A percentile compares a stretch with the other conserved stretches of the same genome.
phyloP scores from a whole-genome alignment of 129 eudicot species.

The Centaurea solstitialis region DNA sequence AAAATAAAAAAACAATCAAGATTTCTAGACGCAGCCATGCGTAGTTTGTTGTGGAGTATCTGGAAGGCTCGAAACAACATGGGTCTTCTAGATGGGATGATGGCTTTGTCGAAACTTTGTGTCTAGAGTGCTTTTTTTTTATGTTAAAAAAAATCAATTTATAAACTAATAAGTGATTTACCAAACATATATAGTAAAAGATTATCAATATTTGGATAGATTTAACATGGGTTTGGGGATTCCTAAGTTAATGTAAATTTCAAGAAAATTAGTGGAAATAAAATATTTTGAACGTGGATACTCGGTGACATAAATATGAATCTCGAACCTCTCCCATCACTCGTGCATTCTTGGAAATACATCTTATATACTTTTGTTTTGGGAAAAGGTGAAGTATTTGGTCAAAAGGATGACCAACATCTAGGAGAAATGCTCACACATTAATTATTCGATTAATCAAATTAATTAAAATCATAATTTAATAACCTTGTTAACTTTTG shows the following conservation, averaged over 20 bases:
- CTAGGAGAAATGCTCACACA: constrained; percentile 2
- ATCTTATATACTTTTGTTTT: neutral
- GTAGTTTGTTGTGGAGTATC: too few species aligned
- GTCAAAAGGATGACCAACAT: constrained; percentile 30
- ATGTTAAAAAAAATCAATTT: too few species aligned
- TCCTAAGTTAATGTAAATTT: constrained; percentile 2
- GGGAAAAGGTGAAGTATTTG: constrained; percentile 16
- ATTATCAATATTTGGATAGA: neutral
- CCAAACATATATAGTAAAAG: too few species aligned
- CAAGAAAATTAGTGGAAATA: constrained; percentile 18
- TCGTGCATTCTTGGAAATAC: constrained; percentile 38
- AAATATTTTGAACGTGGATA: constrained; percentile 19
- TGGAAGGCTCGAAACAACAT: too few species aligned
- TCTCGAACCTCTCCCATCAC: constrained; percentile 31
- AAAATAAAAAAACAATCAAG: too few species aligned
- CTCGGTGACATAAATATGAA: constrained; percentile 19
- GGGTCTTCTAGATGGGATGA: too few species aligned
- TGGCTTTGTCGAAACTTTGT: too few species aligned
- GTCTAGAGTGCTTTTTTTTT: too few species aligned
- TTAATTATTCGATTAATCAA: neutral
- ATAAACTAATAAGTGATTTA: too few species aligned
- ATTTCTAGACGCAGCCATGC: too few species aligned
- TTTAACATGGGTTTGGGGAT: neutral
- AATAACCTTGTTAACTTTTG: neutral
- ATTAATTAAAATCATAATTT: too few species aligned